phyloP scores from a whole-genome alignment of 2,329 filamentous ascomycete species.

The Amylocarpus encephaloides region DNA sequence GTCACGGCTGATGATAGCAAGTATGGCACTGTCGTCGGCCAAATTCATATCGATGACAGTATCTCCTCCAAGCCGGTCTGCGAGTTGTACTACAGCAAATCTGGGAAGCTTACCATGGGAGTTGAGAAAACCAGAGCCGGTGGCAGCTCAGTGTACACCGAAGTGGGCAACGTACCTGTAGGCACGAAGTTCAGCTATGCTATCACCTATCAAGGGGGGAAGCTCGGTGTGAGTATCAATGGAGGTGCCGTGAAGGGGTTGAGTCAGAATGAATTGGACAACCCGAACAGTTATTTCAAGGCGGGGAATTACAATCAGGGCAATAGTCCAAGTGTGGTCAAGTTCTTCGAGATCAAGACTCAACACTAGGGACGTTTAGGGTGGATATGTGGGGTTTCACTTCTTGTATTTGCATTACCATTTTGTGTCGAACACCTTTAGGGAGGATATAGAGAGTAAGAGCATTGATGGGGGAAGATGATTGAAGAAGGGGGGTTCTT shows the following conservation, averaged over 20 bases:
- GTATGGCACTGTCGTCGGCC: constrained; percentile 35
- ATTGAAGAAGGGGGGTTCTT: no score
- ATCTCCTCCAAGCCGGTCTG: constrained; percentile 36
- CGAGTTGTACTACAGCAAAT: constrained; percentile 35
- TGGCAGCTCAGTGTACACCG: constrained; percentile 30
- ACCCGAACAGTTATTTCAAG: constrained; percentile 35
- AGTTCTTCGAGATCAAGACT: constrained; percentile 10
- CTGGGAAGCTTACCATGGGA: constrained; percentile 33
- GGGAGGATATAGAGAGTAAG: no score
- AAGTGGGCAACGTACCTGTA: constrained; percentile 31
- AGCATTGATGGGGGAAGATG: no score
- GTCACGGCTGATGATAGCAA: constrained; percentile 30
- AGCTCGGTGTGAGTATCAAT: constrained; percentile 32
- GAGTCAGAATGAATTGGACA: constrained; percentile 27
- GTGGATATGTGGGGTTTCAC: no score
- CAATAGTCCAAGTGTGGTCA: constrained; percentile 11
- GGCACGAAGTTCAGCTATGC: constrained; percentile 34
- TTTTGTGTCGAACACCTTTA: no score
- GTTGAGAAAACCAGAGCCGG: constrained; percentile 34
- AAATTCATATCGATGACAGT: constrained; percentile 35
- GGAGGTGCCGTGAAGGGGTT: constrained; percentile 23
- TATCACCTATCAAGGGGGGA: constrained; percentile 33
- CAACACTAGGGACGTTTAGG: neutral
- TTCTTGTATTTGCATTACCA: no score
- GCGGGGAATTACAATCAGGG: constrained; percentile 35